Conservation (phyloP, 176 grass and related monocot species). For the Puya raimondii region DNA sequence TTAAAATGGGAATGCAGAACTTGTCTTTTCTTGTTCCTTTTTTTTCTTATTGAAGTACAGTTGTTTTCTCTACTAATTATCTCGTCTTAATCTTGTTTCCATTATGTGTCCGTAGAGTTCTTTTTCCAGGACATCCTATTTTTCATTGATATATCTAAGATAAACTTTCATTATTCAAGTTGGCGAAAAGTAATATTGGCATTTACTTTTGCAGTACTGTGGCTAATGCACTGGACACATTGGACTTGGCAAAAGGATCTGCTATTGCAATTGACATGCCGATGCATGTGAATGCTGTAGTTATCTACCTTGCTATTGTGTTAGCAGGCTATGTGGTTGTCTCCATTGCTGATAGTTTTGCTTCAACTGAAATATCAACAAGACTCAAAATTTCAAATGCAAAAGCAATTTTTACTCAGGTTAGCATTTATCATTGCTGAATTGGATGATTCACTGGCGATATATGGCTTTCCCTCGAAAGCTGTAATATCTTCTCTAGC, state of each 20-base stretch:
- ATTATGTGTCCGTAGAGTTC: no score
- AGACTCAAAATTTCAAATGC: slow-evolving; percentile 81
- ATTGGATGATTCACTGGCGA: background rate
- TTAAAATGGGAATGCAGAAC: background rate
- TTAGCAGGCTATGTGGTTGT: slow-evolving; percentile 79
- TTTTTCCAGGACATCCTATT: no score
- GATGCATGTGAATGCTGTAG: slow-evolving; percentile 73
- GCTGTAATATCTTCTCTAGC: background rate
- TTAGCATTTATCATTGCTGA: slow-evolving; percentile 7
- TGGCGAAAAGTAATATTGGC: background rate
- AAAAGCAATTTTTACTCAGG: slow-evolving; percentile 98
- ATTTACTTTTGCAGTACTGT: slow-evolving; percentile 50
- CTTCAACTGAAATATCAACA: slow-evolving; percentile 60
- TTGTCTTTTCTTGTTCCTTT: no score
- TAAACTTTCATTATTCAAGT: background rate
- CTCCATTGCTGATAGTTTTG: slow-evolving; percentile 98
- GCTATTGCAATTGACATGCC: slow-evolving; percentile 95
- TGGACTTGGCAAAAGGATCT: slow-evolving; percentile 73
- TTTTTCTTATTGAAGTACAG: no score
- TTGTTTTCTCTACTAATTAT: no score
- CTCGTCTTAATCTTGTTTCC: no score
- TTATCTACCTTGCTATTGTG: slow-evolving; percentile 79
- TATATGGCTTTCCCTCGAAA: background rate
- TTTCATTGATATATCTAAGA: no score
- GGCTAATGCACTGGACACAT: slow-evolving; percentile 65